Evolutionary conservation across 2,329 filamentous ascomycete genomes (phyloP), one percentile per base, ranked within the genome.

Genomic region (Dactylellina leptospora): DNA sequence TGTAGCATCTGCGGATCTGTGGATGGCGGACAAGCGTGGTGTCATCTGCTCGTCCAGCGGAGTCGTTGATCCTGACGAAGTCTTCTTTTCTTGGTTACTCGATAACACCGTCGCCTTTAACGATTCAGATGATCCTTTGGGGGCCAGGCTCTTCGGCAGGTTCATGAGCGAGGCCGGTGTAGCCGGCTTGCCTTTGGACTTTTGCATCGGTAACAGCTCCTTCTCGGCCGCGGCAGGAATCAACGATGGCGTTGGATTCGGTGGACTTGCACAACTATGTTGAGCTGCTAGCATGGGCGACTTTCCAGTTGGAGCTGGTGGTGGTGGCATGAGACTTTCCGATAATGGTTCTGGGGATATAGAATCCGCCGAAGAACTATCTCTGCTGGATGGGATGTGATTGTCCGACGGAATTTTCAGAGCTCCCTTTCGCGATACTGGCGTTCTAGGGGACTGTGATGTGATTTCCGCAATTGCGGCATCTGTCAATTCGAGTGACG

Each of bases 141-240:
- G 68, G 33, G 59, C 68, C 8, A 72, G 40, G 3, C 68, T 81
- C 80, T 76, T 82, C 82, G 76, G 84, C 44, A 93, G 83, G 76
- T 87, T 89, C 90, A 97, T 96, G 68, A 96, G 81, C 4, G 92
- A 96, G 6, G 93, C 91, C 0, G 92, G 92, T 0, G 92, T 96
- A 1, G 91, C 92, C 9, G 91, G 90, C 56, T 87, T 81, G 81
- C 78, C 77, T 28, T 75, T 75, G 40, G 55, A 40, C 30, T 80
- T 78, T 23, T 50, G 27, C 1, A n/a, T 42, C 36, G 59, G 36
- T 28, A 58, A 23, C 2, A 60, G 10, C 9, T 82, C 55, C 82
- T 82, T 20, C 80, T 81, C 25, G 79, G 77, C 2, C 78, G 75
- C 53, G 73, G 76, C 59, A 73, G 75, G 6, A 77, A 50, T n/a